A percentile compares a stretch with the other conserved stretches of the same genome.
These are phyloP conservation scores for Hyaloscypha hepaticicola DNA, from an alignment of 495 filamentous ascomycete genomes.

Conservation along the genomic window DNA sequence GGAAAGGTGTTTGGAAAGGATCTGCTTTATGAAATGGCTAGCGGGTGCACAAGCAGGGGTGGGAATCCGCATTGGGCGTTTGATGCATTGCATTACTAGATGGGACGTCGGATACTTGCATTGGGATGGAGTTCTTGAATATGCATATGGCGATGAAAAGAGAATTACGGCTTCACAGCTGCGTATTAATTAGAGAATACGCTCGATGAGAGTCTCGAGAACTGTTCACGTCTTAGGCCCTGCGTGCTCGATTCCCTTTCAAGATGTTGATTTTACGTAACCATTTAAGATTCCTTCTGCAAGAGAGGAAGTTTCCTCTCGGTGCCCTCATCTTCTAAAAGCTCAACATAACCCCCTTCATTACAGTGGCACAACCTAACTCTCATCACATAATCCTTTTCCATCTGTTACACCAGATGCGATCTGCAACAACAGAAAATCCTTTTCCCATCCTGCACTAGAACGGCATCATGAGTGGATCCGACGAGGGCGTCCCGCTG, in stretches of 20 bases:
- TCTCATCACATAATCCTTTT: background rate
- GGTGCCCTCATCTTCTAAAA: background rate
- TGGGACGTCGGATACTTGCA: constrained; percentile 7
- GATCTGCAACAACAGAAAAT: constrained; percentile 10
- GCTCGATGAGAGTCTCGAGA: background rate
- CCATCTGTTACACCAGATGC: constrained; percentile 7
- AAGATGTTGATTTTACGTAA: background rate
- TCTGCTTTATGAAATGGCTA: background rate
- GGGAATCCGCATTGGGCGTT: background rate
- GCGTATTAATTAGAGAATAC: background rate
- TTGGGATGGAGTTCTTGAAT: background rate
- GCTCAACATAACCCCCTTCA: background rate
- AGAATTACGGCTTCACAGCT: background rate
- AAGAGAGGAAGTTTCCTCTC: background rate
- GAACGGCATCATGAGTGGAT: too few species aligned
- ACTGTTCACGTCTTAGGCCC: background rate
- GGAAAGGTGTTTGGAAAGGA: background rate
- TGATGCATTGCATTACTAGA: constrained; percentile 4
- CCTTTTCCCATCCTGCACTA: background rate
- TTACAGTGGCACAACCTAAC: background rate
- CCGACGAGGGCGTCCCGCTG: background rate
- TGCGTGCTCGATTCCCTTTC: too few species aligned
- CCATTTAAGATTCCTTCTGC: background rate
- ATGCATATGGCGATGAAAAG: background rate
- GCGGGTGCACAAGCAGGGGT: background rate